Evolutionary conservation across 2,329 filamentous ascomycete genomes (phyloP).

Genomic region (Cadophora sp.): DNA sequence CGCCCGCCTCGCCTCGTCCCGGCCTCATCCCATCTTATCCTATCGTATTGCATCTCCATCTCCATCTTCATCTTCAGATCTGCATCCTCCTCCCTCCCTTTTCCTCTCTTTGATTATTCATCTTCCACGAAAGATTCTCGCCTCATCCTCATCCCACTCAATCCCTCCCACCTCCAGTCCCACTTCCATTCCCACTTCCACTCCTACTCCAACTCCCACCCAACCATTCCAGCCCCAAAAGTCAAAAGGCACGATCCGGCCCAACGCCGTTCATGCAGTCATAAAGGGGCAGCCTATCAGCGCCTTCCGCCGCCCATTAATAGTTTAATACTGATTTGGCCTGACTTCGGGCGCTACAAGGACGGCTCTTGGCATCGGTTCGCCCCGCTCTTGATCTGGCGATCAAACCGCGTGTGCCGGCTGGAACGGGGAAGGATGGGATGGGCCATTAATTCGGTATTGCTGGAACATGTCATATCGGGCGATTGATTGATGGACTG

Average conservation of each 20-base stretch:
- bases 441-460: slow-evolving; percentile 18
- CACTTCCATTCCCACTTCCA: not conserved
- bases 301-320: not conserved
- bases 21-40: not conserved
- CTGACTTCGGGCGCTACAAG: slow-evolving; percentile 5
- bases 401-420: not conserved
- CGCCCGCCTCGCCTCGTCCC: slow-evolving; percentile 7
- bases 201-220: not conserved
- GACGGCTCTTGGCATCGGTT: slow-evolving; percentile 9
- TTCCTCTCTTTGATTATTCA: too few species aligned
- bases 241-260: slow-evolving; percentile 2
- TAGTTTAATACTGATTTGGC: not conserved
- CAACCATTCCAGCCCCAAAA: not conserved
- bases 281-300: slow-evolving; percentile 13
- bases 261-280: slow-evolving; percentile 3
- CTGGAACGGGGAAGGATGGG: not conserved
- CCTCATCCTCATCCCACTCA: not conserved
- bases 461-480: not conserved
- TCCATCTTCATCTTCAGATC: slow-evolving; percentile 2
- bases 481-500: not conserved
- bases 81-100: too few species aligned
- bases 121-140: too few species aligned
- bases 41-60: slow-evolving; percentile 5
- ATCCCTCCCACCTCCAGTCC: too few species aligned
- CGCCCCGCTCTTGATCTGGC: slow-evolving; percentile 12